A percentile compares a stretch with the other conserved stretches of the same genome.
Evolutionary conservation across 2,329 filamentous ascomycete genomes (phyloP).

Genomic region (Coniella lustricola): DNA sequence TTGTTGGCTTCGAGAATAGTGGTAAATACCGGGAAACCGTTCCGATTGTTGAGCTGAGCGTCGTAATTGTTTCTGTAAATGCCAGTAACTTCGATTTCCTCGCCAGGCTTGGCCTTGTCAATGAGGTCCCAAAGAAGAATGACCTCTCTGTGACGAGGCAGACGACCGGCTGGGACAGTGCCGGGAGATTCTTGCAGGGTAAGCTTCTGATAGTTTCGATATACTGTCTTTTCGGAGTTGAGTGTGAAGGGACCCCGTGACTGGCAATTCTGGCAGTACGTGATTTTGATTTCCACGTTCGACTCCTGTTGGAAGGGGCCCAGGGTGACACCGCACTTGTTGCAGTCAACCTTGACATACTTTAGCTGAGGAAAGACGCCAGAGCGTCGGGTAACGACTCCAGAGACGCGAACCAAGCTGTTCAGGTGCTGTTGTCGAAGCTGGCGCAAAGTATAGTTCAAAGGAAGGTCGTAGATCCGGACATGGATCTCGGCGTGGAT

Average conservation of each 20-base stretch:
- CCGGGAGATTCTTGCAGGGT: conserved; percentile 96
- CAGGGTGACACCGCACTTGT: conserved; percentile 83
- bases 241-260: conserved; percentile 89
- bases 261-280: conserved; percentile 94
- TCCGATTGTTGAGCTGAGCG: conserved; percentile 94
- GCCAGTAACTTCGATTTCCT: conserved; percentile 95
- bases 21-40: conserved; percentile 96
- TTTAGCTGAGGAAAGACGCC: conserved; percentile 97
- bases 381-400: conserved; percentile 87
- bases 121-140: conserved; percentile 96
- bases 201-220: conserved; percentile 97
- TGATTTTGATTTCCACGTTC: conserved; percentile 91
- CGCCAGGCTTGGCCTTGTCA: conserved; percentile 90
- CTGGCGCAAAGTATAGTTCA: conserved; percentile 91
- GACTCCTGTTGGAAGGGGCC: conserved; percentile 98
- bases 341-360: conserved; percentile 97
- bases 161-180: conserved; percentile 88
- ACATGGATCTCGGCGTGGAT: conserved; percentile 98
- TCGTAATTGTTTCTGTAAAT: conserved; percentile 99
- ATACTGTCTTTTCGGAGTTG: conserved; percentile 96
- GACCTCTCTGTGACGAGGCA: conserved; percentile 88
- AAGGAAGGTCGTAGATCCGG: conserved; percentile 87
- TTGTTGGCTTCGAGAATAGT: conserved; percentile 98
- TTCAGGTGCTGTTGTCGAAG: conserved; percentile 93
- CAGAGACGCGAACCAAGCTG: conserved; percentile 87